A percentile compares a stretch with the other conserved stretches of the same genome.
These are phyloP conservation scores for Linum trigynum DNA, from an alignment of 345 rosid genomes.

Conservation along the genomic window DNA sequence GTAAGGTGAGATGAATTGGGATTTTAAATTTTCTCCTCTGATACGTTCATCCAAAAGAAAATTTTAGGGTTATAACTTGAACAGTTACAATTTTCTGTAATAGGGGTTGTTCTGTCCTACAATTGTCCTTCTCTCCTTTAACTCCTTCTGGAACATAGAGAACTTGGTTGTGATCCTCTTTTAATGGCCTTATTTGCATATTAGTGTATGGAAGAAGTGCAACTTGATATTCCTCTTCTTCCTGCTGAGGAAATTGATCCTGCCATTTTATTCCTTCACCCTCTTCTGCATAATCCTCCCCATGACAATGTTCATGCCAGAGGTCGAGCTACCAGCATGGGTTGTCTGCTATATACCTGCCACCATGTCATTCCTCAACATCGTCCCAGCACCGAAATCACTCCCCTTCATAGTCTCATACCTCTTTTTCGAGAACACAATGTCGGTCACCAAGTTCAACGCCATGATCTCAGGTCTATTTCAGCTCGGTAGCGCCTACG, in stretches of 20 bases:
- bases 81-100: no score
- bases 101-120: no score
- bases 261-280: constrained; percentile 91
- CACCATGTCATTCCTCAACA: constrained; percentile 69
- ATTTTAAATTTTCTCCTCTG: no score
- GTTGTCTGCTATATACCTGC: constrained; percentile 78
- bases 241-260: constrained; percentile 72
- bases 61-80: no score
- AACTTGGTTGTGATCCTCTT: not conserved
- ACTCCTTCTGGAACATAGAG: not conserved
- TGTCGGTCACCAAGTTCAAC: constrained; percentile 90
- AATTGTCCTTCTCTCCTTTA: no score
- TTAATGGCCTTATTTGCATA: constrained; percentile 32
- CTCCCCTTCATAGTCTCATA: constrained; percentile 88
- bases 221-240: constrained; percentile 81
- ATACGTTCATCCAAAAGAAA: no score
- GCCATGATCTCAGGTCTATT: constrained; percentile 90
- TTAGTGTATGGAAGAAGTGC: constrained; percentile 58
- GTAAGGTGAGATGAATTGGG: no score
- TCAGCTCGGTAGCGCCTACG: constrained; percentile 83
- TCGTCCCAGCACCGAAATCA: constrained; percentile 72
- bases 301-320: constrained; percentile 82
- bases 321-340: constrained; percentile 81
- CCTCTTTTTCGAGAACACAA: constrained; percentile 81
- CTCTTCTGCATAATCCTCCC: constrained; percentile 85